Percentiles rank a stretch among this genome's conserved stretches.
Evolutionary conservation across 169 alveolate species (phyloP).

Genomic region (Plasmodium inui): DNA sequence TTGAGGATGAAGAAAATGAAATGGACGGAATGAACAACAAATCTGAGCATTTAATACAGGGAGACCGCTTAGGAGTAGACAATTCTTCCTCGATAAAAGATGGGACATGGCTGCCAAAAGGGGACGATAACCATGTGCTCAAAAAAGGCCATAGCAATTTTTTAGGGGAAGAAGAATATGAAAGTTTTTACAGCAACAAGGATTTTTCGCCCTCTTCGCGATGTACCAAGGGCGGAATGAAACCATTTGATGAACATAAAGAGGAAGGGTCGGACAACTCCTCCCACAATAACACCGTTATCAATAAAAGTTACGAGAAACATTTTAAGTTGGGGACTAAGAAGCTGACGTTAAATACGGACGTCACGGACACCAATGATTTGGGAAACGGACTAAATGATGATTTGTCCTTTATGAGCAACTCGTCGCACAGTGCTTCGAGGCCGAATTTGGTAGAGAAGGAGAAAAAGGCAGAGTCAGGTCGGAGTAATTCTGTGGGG

Average conservation of each 20-base stretch:
- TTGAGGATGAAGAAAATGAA: conserved; percentile 47
- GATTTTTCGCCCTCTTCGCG: not conserved
- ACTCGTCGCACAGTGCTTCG: conserved; percentile 2
- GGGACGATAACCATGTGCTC: not conserved
- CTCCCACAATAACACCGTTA: not conserved
- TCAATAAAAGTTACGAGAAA: conserved; percentile 1
- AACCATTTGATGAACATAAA: conserved; percentile 9
- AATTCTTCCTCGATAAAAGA: not conserved
- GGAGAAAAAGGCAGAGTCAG: not conserved
- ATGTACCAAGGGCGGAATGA: not conserved
- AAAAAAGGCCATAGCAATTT: not conserved
- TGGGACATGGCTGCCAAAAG: not conserved
- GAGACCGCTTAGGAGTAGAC: not conserved
- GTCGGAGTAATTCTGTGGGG: not conserved
- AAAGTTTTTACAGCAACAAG: not conserved
- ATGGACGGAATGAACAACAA: not conserved
- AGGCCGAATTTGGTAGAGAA: not conserved
- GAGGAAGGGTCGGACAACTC: conserved; percentile 7
- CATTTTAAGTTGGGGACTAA: not conserved
- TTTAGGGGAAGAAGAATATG: not conserved
- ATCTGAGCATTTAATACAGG: not conserved
- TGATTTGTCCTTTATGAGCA: conserved; percentile 10
- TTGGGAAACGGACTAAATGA: conserved; percentile 4
- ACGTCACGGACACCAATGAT: not conserved
- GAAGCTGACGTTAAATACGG: conserved; percentile 15